Base-by-base conservation (phyloP, 1,284 basidiomycete genomes). In the Phylloporus gajari region DNA sequence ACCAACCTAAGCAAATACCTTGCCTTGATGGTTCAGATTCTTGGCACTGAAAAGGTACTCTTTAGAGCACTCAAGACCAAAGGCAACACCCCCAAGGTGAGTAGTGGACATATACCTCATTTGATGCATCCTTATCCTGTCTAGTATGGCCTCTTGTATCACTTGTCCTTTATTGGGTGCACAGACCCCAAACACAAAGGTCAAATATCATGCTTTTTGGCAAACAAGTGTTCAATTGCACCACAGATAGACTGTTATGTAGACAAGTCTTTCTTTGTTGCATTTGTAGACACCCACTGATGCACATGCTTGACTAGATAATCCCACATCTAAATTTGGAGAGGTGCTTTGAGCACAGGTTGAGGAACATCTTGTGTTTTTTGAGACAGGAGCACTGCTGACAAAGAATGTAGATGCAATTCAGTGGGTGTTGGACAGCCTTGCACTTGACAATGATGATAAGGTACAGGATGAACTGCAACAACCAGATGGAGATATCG, bases 221-320 rank as follows among this genome's bases (percentile, higher is more conserved):
- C 97, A 66, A 99, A 99, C 90, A 99, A 99, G 86, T 98, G 97
- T 83, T 97, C 96, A 70, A 99, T 99, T 80, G 98, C 98, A 12
- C 95, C 95, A 64, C 89, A 98, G 73, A 99, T 99, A 86, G 98
- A 99, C 85, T 99, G 98, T 85, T 99, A 97, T 84, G 90, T 93
- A 8, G 95, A 95, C 94, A 78, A 67, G 88, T 81, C 46, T 56
- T 21, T 11, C 30, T 35, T 58, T 17, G 44, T 58, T 46, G 1
- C 6, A 1, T 51, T 48, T 13, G 23, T 13, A 3, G 19, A 35
- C 15, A 11, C 46, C 30, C 17, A 51, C 58, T 15, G 9, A 62
- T 3, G 30, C 40, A 27, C 11, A 7, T 51, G 48, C 25, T 61
- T 7, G 12, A 2, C 13, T 9, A 94, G 95, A 97, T 72, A 90